Percentiles rank a stretch among this genome's conserved stretches.
Conservation (phyloP, 2,329 filamentous ascomycete species). For the Herpomyces periplanetae region DNA sequence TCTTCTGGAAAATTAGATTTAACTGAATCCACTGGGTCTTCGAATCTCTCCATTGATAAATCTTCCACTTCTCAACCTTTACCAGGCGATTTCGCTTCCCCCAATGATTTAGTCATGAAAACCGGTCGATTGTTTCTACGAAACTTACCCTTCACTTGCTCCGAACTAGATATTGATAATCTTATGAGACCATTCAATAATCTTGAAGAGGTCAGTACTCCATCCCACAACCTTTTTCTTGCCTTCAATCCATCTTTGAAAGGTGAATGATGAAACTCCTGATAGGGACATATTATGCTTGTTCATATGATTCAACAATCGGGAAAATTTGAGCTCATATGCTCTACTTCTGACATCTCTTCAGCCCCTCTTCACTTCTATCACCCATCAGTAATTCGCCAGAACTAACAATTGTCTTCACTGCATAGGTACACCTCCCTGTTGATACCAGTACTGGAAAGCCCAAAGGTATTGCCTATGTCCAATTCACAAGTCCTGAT, state of each 20-base stretch:
- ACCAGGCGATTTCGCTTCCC: no score
- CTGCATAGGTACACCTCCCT: slow-evolving; percentile 38
- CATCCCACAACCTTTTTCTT: slow-evolving; percentile 4
- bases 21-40: no score
- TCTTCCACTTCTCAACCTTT: no score
- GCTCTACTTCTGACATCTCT: no score
- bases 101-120: no score
- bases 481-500: slow-evolving; percentile 31
- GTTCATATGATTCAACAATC: slow-evolving; percentile 56
- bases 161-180: slow-evolving; percentile 30
- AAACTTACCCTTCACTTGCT: slow-evolving; percentile 46
- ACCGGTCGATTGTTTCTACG: slow-evolving; percentile 52
- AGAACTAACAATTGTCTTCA: slow-evolving; percentile 1
- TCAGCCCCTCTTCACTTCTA: no score
- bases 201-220: slow-evolving; percentile 41
- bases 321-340: no score
- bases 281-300: slow-evolving; percentile 99
- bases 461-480: slow-evolving; percentile 63
- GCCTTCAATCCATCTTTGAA: slow-evolving; percentile 3
- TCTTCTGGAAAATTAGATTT: slow-evolving; percentile 58
- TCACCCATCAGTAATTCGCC: no score
- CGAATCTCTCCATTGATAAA: no score
- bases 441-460: slow-evolving; percentile 23
- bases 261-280: slow-evolving; percentile 51
- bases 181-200: slow-evolving; percentile 31